These are phyloP conservation scores for Rubia occidens DNA, from an alignment of 305 asterid species.

Conservation along the genomic window DNA sequence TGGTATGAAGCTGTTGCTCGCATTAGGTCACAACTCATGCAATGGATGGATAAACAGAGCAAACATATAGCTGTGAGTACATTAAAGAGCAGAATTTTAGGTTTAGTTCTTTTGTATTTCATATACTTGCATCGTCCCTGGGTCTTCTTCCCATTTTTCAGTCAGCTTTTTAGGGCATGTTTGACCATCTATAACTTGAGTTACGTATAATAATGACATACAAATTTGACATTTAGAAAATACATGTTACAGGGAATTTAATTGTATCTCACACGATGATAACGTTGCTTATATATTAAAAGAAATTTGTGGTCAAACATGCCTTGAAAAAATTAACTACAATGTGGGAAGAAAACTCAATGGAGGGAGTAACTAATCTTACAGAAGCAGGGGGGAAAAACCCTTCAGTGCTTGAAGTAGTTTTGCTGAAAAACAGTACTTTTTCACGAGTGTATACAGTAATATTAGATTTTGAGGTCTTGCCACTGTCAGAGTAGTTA, in stretches of 20 bases:
- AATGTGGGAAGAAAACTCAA: too few species aligned
- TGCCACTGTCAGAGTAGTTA: neutral
- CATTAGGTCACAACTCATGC: constrained; percentile 79
- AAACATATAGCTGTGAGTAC: constrained; percentile 90
- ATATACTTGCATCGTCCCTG: too few species aligned
- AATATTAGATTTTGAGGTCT: neutral
- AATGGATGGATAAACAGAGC: constrained; percentile 99
- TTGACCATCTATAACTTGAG: too few species aligned
- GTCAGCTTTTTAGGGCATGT: too few species aligned
- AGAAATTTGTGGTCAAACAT: too few species aligned
- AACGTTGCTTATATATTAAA: too few species aligned
- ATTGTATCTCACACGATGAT: too few species aligned
- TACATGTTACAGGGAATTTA: too few species aligned
- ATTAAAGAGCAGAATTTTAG: neutral
- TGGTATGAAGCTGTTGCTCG: constrained; percentile 99
- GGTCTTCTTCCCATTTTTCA: too few species aligned
- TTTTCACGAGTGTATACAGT: neutral
- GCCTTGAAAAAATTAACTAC: too few species aligned
- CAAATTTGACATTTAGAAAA: too few species aligned
- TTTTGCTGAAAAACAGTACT: neutral
- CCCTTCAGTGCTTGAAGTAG: neutral
- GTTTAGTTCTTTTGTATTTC: neutral
- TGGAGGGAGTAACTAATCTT: neutral
- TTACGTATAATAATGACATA: too few species aligned
- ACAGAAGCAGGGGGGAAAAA: neutral